Conservation (phyloP, 2,329 filamentous ascomycete species). For the Calonectria hongkongensis region DNA sequence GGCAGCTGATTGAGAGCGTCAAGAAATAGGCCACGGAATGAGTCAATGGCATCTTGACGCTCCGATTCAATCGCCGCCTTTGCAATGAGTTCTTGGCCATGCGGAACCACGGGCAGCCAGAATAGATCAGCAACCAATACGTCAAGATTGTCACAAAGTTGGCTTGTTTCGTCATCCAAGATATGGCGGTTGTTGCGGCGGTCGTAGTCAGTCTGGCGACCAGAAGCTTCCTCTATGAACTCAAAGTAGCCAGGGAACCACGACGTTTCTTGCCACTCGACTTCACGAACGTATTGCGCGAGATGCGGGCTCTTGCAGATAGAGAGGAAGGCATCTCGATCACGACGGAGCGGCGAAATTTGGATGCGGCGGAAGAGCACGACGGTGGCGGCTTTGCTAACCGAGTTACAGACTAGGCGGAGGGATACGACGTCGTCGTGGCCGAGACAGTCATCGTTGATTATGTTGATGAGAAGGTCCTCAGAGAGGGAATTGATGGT, state of each 20-base stretch:
- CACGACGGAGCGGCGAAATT: slow-evolving; percentile 14
- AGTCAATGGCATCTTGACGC: not conserved
- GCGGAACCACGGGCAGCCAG: slow-evolving; percentile 8
- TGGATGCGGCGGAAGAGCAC: slow-evolving; percentile 15
- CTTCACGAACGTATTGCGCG: slow-evolving; percentile 1
- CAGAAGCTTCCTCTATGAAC: not conserved
- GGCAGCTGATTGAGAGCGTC: not conserved
- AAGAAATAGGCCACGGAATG: not conserved
- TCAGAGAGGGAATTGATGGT: not conserved
- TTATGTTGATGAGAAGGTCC: slow-evolving; percentile 2
- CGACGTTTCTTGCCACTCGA: slow-evolving; percentile 22
- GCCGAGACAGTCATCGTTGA: not conserved
- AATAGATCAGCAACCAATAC: not conserved
- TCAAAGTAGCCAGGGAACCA: slow-evolving; percentile 14
- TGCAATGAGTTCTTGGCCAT: not conserved
- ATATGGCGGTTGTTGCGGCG: too few relatives aligned
- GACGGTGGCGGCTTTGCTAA: not conserved
- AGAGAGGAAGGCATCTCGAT: slow-evolving; percentile 19
- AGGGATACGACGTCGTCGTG: not conserved
- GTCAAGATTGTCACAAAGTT: not conserved
- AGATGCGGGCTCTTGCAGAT: slow-evolving; percentile 17
- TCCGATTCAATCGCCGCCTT: not conserved
- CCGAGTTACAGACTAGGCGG: not conserved
- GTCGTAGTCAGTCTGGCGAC: not conserved
- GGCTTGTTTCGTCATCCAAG: not conserved